phyloP scores from a whole-genome alignment of 2,329 filamentous ascomycete species.

The Aspergillus ustus region DNA sequence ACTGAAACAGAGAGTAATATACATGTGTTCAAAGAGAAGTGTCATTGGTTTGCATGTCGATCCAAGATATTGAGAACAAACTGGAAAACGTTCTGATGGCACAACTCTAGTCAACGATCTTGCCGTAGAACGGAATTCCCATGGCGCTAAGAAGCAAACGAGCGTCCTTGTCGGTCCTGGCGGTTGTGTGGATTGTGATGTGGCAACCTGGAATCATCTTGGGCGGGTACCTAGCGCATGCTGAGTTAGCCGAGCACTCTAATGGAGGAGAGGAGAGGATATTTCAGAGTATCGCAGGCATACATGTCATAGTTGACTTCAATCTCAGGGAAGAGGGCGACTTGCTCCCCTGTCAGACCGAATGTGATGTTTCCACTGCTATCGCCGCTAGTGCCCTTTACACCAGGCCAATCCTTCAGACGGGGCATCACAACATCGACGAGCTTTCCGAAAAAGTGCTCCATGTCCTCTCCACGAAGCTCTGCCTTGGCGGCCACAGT shows the following conservation, averaged over 20 bases:
- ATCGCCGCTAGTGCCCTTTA: constrained; percentile 79
- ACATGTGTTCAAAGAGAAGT: constrained; percentile 6
- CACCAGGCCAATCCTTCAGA: constrained; percentile 94
- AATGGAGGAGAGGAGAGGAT: constrained; percentile 11
- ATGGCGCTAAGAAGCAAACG: constrained; percentile 73
- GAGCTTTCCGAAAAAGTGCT: constrained; percentile 88
- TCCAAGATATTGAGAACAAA: neutral
- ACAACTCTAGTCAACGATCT: constrained; percentile 58
- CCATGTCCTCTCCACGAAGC: constrained; percentile 78
- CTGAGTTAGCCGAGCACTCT: neutral
- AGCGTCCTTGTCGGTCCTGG: constrained; percentile 82
- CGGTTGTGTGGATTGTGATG: constrained; percentile 82
- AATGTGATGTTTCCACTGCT: constrained; percentile 84
- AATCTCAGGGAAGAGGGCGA: constrained; percentile 88
- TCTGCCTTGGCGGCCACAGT: constrained; percentile 75
- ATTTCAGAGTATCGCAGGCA: constrained; percentile 44
- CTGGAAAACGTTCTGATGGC: neutral
- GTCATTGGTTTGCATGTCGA: constrained; percentile 10
- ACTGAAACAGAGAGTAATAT: constrained; percentile 26
- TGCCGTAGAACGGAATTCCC: constrained; percentile 82
- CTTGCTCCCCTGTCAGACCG: constrained; percentile 74
- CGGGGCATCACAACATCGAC: constrained; percentile 88
- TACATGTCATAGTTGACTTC: constrained; percentile 92
- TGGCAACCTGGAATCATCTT: constrained; percentile 85
- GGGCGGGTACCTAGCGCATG: constrained; percentile 58